These are phyloP conservation scores for Articulospora tetracladia DNA, from an alignment of 495 filamentous ascomycete genomes.

Conservation along the genomic window DNA sequence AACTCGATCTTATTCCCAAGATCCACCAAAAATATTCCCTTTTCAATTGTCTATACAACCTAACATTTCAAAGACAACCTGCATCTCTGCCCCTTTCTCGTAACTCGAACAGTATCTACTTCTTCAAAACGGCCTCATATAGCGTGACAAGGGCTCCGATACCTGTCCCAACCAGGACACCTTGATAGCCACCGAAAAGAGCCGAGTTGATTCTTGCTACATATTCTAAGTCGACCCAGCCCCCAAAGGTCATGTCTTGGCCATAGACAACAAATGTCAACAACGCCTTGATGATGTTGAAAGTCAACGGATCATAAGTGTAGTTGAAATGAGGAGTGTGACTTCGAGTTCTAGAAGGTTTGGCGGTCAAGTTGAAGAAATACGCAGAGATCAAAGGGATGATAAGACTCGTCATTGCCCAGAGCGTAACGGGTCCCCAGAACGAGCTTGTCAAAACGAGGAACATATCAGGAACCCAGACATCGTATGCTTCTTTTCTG, in stretches of 20 bases:
- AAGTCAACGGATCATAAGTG: slow-evolving; percentile 78
- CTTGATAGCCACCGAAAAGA: slow-evolving; percentile 67
- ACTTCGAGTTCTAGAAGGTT: slow-evolving; percentile 27
- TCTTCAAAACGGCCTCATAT: slow-evolving; percentile 81
- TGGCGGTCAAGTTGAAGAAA: slow-evolving; percentile 75
- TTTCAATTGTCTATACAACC: too few relatives aligned
- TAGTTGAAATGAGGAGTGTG: slow-evolving; percentile 35
- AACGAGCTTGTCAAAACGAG: slow-evolving; percentile 70
- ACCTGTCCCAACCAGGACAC: slow-evolving; percentile 65
- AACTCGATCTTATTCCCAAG: too few relatives aligned
- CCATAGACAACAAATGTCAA: slow-evolving; percentile 75
- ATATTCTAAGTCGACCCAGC: slow-evolving; percentile 51
- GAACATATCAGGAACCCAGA: slow-evolving; percentile 79
- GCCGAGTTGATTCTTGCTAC: slow-evolving; percentile 59
- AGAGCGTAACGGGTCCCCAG: slow-evolving; percentile 79
- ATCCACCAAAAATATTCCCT: too few relatives aligned
- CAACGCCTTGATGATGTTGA: slow-evolving; percentile 82
- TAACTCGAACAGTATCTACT: slow-evolving; percentile 36
- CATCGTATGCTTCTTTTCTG: slow-evolving; percentile 38
- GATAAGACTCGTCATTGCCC: slow-evolving; percentile 66
- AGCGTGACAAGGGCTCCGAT: slow-evolving; percentile 67
- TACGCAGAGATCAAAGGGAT: slow-evolving; percentile 71
- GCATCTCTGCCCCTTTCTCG: not conserved
- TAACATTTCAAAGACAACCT: not conserved
- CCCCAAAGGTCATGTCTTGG: slow-evolving; percentile 62